A percentile compares a stretch with the other conserved stretches of the same genome.
These are phyloP conservation scores for Aspergillus brasiliensis DNA, from an alignment of 2,329 filamentous ascomycete genomes.

Conservation along the genomic window DNA sequence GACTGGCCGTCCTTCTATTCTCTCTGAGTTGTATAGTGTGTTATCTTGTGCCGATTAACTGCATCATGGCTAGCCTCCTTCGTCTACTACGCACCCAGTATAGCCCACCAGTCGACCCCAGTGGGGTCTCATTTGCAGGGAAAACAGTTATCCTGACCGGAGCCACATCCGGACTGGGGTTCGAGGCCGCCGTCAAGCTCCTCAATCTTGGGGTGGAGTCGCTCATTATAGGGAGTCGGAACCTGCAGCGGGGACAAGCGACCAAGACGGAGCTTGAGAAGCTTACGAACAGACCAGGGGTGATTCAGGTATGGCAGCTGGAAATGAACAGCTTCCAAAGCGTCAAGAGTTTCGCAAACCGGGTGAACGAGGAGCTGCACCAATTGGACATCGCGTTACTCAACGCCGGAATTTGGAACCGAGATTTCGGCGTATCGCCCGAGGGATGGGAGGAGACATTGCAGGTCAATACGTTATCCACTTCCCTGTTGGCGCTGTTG, in stretches of 20 bases:
- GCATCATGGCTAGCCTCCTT: slow-evolving; percentile 31
- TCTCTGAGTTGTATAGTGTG: neutral
- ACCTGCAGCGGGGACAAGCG: slow-evolving; percentile 43
- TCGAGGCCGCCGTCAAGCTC: slow-evolving; percentile 53
- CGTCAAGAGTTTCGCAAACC: slow-evolving; percentile 46
- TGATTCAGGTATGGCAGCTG: slow-evolving; percentile 49
- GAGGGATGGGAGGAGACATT: slow-evolving; percentile 56
- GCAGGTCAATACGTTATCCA: slow-evolving; percentile 62
- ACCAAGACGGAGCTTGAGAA: slow-evolving; percentile 44
- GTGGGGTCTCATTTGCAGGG: slow-evolving; percentile 42
- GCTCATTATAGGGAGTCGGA: slow-evolving; percentile 53
- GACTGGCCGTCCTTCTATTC: neutral
- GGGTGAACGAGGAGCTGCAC: slow-evolving; percentile 38
- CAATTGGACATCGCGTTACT: slow-evolving; percentile 50
- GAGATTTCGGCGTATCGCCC: slow-evolving; percentile 36
- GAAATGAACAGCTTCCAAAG: slow-evolving; percentile 51
- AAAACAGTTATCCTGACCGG: slow-evolving; percentile 55
- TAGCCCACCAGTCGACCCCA: slow-evolving; percentile 40
- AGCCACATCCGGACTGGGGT: slow-evolving; percentile 54
- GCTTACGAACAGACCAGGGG: slow-evolving; percentile 31
- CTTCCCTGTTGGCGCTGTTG: slow-evolving; percentile 55
- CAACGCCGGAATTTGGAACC: slow-evolving; percentile 49
- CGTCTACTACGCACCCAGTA: slow-evolving; percentile 35
- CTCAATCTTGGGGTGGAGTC: slow-evolving; percentile 44
- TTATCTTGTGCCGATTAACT: neutral